phyloP scores from a whole-genome alignment of 2,329 filamentous ascomycete genomes.

The Sporothrix dimorphospora region DNA sequence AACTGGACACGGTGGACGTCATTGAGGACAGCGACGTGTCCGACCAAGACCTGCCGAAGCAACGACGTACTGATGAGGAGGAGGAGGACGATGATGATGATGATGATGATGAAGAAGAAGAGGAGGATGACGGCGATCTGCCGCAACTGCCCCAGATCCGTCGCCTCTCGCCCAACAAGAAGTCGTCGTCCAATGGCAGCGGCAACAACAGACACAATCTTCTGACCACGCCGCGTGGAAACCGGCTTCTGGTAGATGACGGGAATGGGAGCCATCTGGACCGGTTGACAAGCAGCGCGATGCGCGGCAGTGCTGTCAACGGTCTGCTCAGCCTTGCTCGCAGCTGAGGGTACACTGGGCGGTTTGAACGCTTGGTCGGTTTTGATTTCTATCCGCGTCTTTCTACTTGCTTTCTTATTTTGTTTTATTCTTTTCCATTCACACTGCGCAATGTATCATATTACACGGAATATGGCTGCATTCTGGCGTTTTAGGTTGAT shows the following conservation, averaged over 20 bases:
- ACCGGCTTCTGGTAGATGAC: conserved; percentile 26
- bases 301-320: conserved; percentile 55
- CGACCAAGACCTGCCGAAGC: neutral
- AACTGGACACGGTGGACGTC: conserved; percentile 21
- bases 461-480: conserved; percentile 13
- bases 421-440: conserved; percentile 19
- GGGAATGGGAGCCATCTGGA: conserved; percentile 33
- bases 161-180: conserved; percentile 11
- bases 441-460: conserved; percentile 11
- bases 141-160: conserved; percentile 25
- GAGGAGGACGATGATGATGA: neutral
- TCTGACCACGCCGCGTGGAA: conserved; percentile 26
- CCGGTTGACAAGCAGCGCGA: conserved; percentile 49
- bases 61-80: neutral
- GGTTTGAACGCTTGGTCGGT: too few relatives aligned
- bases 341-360: conserved; percentile 31
- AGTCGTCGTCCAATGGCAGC: neutral
- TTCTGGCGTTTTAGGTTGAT: neutral
- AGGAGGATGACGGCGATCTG: conserved; percentile 8
- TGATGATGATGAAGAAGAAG: neutral
- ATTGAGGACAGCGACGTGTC: conserved; percentile 32
- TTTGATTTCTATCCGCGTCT: neutral
- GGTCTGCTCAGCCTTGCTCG: conserved; percentile 51
- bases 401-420: neutral
- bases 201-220: neutral